phyloP scores from a whole-genome alignment of 179 eudicot species.

The Beta macrorhiza region DNA sequence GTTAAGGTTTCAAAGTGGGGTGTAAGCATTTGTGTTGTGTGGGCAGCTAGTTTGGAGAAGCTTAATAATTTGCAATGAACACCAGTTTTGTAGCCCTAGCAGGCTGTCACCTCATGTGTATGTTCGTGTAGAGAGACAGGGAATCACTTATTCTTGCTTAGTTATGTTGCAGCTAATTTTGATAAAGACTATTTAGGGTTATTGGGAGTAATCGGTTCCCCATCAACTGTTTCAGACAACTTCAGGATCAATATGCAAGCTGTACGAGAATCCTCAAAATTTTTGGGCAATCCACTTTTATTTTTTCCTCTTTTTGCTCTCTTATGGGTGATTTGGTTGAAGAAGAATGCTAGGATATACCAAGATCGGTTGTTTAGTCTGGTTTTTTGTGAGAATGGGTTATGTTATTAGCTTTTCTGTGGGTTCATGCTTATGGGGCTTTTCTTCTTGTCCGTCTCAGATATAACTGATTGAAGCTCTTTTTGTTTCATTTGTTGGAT shows the following conservation, averaged over 20 bases:
- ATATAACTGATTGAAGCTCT: not conserved
- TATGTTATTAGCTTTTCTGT: not conserved
- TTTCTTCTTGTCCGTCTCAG: not conserved
- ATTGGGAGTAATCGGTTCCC: not conserved
- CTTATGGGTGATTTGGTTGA: not conserved
- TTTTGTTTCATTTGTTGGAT: not conserved
- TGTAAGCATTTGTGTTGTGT: not conserved
- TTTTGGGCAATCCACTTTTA: not conserved
- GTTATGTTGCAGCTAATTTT: not conserved
- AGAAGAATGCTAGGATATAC: not conserved
- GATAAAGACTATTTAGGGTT: not conserved
- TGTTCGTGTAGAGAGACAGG: not conserved
- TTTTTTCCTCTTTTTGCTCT: not conserved
- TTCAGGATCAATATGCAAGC: not conserved
- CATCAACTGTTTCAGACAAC: not conserved
- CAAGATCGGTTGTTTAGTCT: not conserved
- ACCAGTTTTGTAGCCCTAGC: not conserved
- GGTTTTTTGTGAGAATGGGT: not conserved
- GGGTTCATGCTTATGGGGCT: not conserved
- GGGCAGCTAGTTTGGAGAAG: not conserved
- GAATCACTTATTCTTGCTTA: not conserved
- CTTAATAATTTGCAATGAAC: not conserved
- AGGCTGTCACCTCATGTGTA: not conserved
- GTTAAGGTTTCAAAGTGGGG: not conserved
- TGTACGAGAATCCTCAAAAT: not conserved